Evolutionary conservation across 1,284 basidiomycete genomes (phyloP), one percentile per base, ranked within the genome.

Genomic region (Rhodofomes roseus): DNA sequence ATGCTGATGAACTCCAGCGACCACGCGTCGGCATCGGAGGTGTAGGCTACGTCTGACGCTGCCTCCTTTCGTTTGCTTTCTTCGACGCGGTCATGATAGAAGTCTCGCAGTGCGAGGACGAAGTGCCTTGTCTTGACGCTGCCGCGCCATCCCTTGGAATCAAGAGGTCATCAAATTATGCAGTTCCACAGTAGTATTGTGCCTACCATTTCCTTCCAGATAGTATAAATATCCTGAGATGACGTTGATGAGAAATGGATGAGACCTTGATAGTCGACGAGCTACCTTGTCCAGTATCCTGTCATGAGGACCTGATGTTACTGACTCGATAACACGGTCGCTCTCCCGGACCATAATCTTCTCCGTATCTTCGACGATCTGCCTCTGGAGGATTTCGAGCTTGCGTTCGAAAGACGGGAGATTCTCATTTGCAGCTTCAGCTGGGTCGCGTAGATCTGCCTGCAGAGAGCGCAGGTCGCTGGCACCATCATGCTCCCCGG

Each of bases 1-100:
- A 76, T 65, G 50, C 74, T 77, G 56, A 82, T 73, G 61, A 77
- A 79, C 4, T 73, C 68, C 12, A 79, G 62, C 1, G 79, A 74
- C 81, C 80, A 82, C 0, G 1, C 72, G 74, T 36, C 73, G 2
- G 44, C 22, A 58, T 57, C 63, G 58, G 1, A 64, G 52, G n/a
- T 52, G 46, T 9, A 37, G 37, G 37, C 56, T 11, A 34, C 43
- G 20, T 27, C 50, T 27, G 8, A 54, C 48, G 27, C 44, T 52
- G 4, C 56, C 39, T 39, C 44, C 41, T n/a, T 52, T 55, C 18
- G 53, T 2, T 52, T 55, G 14, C 52, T 56, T 1, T 62, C 60
- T 14, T 62, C 65, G 7, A 58, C 55, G 36, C 66, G 66, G 37
- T 75, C 72, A 0, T 62, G 54, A 62, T 70, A 76, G 58, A 74